Evolutionary conservation across 106 monocot genomes (phyloP), one percentile per base, ranked within the genome.

Genomic region (Posidonia australis): DNA sequence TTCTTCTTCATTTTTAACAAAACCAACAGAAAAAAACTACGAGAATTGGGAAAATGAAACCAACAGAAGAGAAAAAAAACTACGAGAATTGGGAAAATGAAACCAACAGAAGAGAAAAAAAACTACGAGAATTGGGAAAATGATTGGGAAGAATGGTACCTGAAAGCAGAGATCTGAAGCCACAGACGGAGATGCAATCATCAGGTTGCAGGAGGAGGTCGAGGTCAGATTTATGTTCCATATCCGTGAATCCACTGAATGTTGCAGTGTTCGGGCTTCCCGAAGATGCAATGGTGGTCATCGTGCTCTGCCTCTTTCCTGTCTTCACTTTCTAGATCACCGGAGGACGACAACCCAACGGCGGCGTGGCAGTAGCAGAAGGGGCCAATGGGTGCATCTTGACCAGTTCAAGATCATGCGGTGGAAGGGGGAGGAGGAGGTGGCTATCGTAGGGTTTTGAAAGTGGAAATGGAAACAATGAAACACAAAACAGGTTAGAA

Each of bases 101-200:
- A 29, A 58, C 19, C 13, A 58, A 62, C n/a, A 61, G 21, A 44
- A 42, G n/a, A n/a, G n/a, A n/a, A n/a, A n/a, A 36, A n/a, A 36
- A 36, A 4, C 36, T 7, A 36, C 36, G 36, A 36, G 36, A 36
- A 36, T 7, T 7, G 36, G 36, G 36, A 36, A 7, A 36, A 36
- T 2, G 36, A 36, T 36, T 36, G 45, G 13, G 45, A 16, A 45
- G 54, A 57, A 18, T n/a, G 46, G 30, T 56, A 88, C 87, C 85
- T 51, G 98, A 98, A 51, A 98, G 91, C 46, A 98, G 98, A 66
- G 98, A 98, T 0, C 98, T 91, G 72, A 98, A 98, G 76, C 98
- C 98, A 60, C 84, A 82, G 44, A 98, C 59, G 77, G 83, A 87
- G 63, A 98, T 42, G 65, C 58, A 63, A 44, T 87, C 98, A 30